phyloP scores from a whole-genome alignment of 2,329 filamentous ascomycete species.

The Scedosporium apiospermum region DNA sequence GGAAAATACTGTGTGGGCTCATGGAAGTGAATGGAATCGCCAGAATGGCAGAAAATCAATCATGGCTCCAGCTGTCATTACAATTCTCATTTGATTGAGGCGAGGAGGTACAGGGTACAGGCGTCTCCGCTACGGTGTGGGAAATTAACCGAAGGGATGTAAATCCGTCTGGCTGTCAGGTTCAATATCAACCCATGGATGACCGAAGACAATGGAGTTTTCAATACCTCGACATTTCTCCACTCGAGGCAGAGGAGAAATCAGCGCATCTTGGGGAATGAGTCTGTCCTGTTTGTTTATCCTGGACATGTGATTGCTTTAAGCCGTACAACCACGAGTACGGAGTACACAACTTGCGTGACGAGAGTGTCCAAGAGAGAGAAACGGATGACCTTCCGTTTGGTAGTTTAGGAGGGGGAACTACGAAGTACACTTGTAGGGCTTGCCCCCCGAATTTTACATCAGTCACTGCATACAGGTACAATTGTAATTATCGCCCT shows the following conservation, averaged over 20 bases:
- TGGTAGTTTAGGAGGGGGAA: too few species aligned
- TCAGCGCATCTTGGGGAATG: not conserved
- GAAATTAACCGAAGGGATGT: not conserved
- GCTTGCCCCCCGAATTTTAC: too few species aligned
- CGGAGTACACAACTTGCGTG: too few species aligned
- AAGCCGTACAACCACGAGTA: too few species aligned
- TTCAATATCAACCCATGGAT: too few species aligned
- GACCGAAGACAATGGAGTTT: too few species aligned
- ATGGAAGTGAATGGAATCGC: slow-evolving; percentile 6
- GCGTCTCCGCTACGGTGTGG: not conserved
- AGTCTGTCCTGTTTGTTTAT: not conserved
- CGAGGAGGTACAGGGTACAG: not conserved
- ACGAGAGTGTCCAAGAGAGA: too few species aligned
- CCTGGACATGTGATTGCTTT: not conserved
- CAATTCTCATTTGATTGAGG: not conserved
- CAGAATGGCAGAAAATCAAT: not conserved
- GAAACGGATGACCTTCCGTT: too few species aligned
- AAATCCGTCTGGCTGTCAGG: not conserved
- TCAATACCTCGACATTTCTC: not conserved
- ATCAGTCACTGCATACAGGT: too few species aligned
- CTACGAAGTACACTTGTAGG: too few species aligned
- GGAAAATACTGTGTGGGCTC: slow-evolving; percentile 5
- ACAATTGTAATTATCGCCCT: too few species aligned
- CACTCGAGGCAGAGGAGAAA: not conserved
- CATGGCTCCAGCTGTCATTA: not conserved